phyloP scores from a whole-genome alignment of 805 yeast genomes.

The Candida boleticola region DNA sequence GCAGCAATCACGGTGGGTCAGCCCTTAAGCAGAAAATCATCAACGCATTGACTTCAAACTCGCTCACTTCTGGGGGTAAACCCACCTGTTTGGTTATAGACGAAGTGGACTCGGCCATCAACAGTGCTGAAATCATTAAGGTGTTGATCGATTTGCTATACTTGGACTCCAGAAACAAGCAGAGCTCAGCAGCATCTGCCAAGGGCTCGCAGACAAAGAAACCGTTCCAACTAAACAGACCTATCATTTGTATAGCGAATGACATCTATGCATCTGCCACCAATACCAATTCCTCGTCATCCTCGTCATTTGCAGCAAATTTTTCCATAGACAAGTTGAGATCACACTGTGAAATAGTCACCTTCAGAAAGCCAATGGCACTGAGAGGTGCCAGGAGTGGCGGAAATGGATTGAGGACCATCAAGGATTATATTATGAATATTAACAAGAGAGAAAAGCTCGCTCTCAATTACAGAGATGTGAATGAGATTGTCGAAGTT shows the following conservation, averaged over 20 bases:
- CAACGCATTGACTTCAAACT: slow-evolving; percentile 57
- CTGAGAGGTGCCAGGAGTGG: slow-evolving; percentile 42
- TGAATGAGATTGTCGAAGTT: slow-evolving; percentile 65
- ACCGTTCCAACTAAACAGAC: slow-evolving; percentile 57
- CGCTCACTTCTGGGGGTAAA: slow-evolving; percentile 62
- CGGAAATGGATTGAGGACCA: slow-evolving; percentile 34
- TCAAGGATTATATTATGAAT: slow-evolving; percentile 43
- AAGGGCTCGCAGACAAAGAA: slow-evolving; percentile 23
- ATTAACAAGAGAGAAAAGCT: slow-evolving; percentile 54
- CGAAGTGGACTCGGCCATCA: slow-evolving; percentile 66
- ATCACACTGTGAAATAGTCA: slow-evolving; percentile 67
- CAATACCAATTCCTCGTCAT: slow-evolving; percentile 12
- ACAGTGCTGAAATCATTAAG: slow-evolving; percentile 34
- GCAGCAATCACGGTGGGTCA: slow-evolving; percentile 19
- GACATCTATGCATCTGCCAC: slow-evolving; percentile 60
- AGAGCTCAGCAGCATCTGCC: slow-evolving; percentile 6
- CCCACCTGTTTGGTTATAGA: slow-evolving; percentile 86
- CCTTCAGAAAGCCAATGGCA: slow-evolving; percentile 59
- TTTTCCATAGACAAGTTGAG: slow-evolving; percentile 72
- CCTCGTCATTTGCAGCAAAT: neutral
- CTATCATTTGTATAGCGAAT: slow-evolving; percentile 90
- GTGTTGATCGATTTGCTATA: slow-evolving; percentile 59
- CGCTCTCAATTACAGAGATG: slow-evolving; percentile 42
- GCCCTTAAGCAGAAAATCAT: slow-evolving; percentile 35
- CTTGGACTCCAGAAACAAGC: slow-evolving; percentile 55